Percentiles rank a stretch among this genome's conserved stretches.
phyloP scores from a whole-genome alignment of 1,284 basidiomycete genomes.

The Golubevia sp. region DNA sequence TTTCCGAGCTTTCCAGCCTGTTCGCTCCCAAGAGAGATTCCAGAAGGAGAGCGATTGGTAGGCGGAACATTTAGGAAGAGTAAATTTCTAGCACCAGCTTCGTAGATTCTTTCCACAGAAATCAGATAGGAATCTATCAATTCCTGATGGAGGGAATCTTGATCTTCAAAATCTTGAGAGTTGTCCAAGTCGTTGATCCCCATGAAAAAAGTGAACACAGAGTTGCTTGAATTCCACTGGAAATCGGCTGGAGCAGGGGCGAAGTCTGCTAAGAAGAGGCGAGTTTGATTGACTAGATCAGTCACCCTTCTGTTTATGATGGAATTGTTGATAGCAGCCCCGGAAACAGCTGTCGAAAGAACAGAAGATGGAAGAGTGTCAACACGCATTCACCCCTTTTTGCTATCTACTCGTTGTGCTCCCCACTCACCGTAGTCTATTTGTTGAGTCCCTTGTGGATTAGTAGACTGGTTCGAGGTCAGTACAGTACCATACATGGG shows the following conservation, averaged over 20 bases:
- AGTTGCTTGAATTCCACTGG: constrained; percentile 67
- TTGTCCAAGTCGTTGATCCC: constrained; percentile 64
- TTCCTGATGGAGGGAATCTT: constrained; percentile 66
- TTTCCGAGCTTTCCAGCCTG: background rate
- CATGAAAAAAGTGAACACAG: constrained; percentile 71
- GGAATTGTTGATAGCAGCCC: background rate
- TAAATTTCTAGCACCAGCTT: constrained; percentile 69
- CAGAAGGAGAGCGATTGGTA: constrained; percentile 68
- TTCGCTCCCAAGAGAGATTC: background rate
- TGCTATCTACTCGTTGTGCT: no score
- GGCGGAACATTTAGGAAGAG: constrained; percentile 73
- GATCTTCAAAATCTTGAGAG: constrained; percentile 25
- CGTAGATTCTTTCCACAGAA: constrained; percentile 69
- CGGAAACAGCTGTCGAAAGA: background rate
- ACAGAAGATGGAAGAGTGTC: no score
- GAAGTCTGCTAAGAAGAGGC: constrained; percentile 67
- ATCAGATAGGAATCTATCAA: constrained; percentile 68
- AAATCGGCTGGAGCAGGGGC: constrained; percentile 67
- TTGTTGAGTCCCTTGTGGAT: background rate
- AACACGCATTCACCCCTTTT: no score
- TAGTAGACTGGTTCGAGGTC: background rate
- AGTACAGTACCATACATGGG: background rate
- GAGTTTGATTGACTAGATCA: constrained; percentile 63
- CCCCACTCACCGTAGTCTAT: no score
- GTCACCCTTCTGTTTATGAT: background rate